A percentile compares a stretch with the other conserved stretches of the same genome.
Conservation (phyloP, 306 rosid species). For the Comarum palustre region DNA sequence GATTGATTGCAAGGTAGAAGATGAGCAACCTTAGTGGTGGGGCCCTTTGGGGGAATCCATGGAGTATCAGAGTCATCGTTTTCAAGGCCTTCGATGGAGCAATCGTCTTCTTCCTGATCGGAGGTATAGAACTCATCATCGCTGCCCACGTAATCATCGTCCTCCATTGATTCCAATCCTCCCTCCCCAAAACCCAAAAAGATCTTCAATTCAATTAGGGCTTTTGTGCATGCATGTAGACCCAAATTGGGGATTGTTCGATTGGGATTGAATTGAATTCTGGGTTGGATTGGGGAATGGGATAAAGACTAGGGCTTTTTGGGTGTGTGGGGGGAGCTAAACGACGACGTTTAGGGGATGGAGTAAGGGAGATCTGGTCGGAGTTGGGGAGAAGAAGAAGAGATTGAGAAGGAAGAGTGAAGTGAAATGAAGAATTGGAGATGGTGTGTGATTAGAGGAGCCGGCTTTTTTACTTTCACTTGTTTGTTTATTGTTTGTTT, state of each 20-base stretch:
- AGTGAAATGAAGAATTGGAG: background rate
- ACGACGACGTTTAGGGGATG: constrained; percentile 13
- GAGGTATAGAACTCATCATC: constrained; percentile 62
- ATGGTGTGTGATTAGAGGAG: background rate
- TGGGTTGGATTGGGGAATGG: background rate
- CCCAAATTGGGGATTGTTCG: background rate
- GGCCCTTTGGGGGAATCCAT: constrained; percentile 45
- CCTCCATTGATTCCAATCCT: constrained; percentile 41
- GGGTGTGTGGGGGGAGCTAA: background rate
- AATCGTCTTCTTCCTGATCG: constrained; percentile 46
- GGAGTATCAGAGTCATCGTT: constrained; percentile 51
- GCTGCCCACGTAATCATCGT: constrained; percentile 41
- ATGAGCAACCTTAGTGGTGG: constrained; percentile 60
- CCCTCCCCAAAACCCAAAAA: background rate
- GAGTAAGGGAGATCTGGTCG: background rate
- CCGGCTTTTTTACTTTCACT: too few relatives aligned
- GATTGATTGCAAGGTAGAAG: background rate
- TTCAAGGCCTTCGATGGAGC: constrained; percentile 19
- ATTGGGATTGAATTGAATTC: background rate
- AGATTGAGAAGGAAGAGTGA: background rate
- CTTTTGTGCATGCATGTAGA: background rate
- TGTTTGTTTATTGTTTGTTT: too few relatives aligned
- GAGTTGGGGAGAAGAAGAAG: background rate
- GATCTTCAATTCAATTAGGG: background rate
- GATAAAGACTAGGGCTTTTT: constrained; percentile 1